Percentiles rank a stretch among this genome's conserved stretches.
These are phyloP conservation scores for Kodamaea restingae DNA, from an alignment of 805 yeast species.

Conservation along the genomic window DNA sequence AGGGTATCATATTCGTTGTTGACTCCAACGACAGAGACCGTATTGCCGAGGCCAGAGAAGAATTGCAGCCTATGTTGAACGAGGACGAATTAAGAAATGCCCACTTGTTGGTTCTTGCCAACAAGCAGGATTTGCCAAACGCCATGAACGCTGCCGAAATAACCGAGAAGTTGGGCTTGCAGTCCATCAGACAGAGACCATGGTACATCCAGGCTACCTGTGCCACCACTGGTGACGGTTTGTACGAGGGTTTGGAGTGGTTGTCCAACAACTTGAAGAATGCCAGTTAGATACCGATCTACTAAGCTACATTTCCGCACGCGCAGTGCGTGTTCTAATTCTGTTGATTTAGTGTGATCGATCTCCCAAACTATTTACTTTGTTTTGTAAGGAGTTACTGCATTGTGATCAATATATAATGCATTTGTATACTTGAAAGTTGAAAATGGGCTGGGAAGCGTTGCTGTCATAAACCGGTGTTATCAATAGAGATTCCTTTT, in stretches of 20 bases:
- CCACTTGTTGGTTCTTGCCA: constrained; percentile 37
- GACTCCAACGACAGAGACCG: constrained; percentile 44
- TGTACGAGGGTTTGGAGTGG: constrained; percentile 39
- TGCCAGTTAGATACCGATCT: constrained; percentile 11
- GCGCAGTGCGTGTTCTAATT: constrained; percentile 3
- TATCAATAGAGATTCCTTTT: constrained; percentile 2
- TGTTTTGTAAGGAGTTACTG: constrained; percentile 4
- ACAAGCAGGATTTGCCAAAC: constrained; percentile 43
- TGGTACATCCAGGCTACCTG: constrained; percentile 99
- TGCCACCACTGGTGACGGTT: constrained; percentile 78
- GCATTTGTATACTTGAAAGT: constrained; percentile 5
- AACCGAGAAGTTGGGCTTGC: constrained; percentile 42
- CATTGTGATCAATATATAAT: constrained; percentile 9
- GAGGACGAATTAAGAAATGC: constrained; percentile 43
- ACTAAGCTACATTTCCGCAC: constrained; percentile 1
- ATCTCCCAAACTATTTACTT: constrained; percentile 8
- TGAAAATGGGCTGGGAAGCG: constrained; percentile 1
- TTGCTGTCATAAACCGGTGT: constrained; percentile 1
- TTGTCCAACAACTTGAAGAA: constrained; percentile 32
- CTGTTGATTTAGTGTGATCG: constrained; percentile 4
- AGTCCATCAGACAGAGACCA: constrained; percentile 96
- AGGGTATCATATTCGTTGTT: constrained; percentile 40
- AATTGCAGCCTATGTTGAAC: constrained; percentile 41
- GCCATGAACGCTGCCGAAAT: constrained; percentile 44
- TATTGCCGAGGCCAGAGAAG: constrained; percentile 41